These are phyloP conservation scores for Eimeria acervulina DNA, from an alignment of 169 alveolate species.

Conservation along the genomic window DNA sequence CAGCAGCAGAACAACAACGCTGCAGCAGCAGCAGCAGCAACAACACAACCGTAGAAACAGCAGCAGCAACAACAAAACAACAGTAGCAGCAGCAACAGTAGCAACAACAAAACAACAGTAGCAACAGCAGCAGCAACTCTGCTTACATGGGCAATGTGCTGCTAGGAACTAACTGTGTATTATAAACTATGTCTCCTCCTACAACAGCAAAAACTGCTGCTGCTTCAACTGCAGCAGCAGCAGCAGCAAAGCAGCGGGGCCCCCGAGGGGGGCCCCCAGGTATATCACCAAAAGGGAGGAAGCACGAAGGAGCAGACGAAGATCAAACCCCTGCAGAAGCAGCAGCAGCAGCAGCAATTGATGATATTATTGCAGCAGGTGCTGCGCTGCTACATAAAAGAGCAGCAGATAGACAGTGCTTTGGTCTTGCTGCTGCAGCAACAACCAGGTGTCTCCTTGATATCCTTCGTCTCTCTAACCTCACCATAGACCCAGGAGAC, in stretches of 20 bases:
- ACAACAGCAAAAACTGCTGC: too few relatives aligned
- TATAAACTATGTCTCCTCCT: not conserved
- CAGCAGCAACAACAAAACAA: too few relatives aligned
- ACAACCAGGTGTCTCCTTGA: not conserved
- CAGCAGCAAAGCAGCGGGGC: constrained; percentile 3
- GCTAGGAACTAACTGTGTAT: not conserved
- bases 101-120: too few relatives aligned
- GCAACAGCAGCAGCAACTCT: not conserved
- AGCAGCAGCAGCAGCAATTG: constrained; percentile 54
- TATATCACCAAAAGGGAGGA: not conserved
- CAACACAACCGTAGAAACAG: too few relatives aligned
- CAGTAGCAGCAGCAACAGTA: not conserved
- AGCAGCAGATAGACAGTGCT: constrained; percentile 41
- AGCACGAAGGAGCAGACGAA: constrained; percentile 7
- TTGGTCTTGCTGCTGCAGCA: constrained; percentile 26
- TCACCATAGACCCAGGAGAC: constrained; percentile 20
- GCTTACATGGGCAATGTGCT: too few relatives aligned
- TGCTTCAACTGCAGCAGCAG: constrained; percentile 51
- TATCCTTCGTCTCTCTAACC: constrained; percentile 4
- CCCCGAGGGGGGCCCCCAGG: constrained; percentile 38
- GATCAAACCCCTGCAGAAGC: constrained; percentile 18
- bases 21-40: too few relatives aligned
- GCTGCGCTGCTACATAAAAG: constrained; percentile 17
- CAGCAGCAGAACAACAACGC: too few relatives aligned
- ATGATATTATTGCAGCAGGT: constrained; percentile 22